phyloP scores from a whole-genome alignment of 1,139 yeast species.

The Citeromyces hawaiiensis region DNA sequence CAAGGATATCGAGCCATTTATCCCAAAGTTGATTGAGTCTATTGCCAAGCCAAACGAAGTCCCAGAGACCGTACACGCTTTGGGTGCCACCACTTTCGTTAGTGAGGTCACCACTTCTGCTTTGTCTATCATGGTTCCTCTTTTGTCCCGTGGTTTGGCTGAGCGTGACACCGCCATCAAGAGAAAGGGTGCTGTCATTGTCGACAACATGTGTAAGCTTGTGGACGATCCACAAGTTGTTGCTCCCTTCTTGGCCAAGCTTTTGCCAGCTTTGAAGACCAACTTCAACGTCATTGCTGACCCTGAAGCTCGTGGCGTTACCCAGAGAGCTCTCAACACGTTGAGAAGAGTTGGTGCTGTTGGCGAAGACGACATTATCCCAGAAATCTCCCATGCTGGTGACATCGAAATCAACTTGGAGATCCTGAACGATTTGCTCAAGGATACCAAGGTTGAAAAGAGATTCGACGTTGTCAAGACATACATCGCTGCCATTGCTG shows the following conservation, averaged over 20 bases:
- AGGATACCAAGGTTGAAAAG: conserved; percentile 53
- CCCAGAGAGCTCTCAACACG: conserved; percentile 92
- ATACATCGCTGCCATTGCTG: conserved; percentile 93
- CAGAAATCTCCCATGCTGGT: conserved; percentile 98
- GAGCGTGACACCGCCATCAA: conserved; percentile 99
- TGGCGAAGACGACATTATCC: conserved; percentile 76
- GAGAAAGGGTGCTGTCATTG: conserved; percentile 99
- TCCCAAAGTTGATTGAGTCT: conserved; percentile 94
- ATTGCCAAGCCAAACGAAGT: conserved; percentile 94
- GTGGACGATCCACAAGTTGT: conserved; percentile 99
- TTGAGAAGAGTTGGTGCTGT: conserved; percentile 98
- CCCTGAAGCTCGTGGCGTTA: conserved; percentile 99
- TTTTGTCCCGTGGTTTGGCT: conserved; percentile 97
- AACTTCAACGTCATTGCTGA: conserved; percentile 96
- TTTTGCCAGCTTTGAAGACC: conserved; percentile 90
- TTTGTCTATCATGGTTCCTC: conserved; percentile 97
- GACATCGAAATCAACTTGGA: conserved; percentile 77
- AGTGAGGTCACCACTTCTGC: conserved; percentile 99
- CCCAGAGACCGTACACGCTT: conserved; percentile 95
- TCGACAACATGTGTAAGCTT: conserved; percentile 99
- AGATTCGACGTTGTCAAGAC: conserved; percentile 69
- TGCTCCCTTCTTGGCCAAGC: conserved; percentile 94
- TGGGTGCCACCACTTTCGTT: conserved; percentile 99
- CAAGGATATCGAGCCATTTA: conserved; percentile 99
- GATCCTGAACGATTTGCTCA: conserved; percentile 64